Conservation (phyloP, 139 green algal genomes). For the Asterochloris sp. region DNA sequence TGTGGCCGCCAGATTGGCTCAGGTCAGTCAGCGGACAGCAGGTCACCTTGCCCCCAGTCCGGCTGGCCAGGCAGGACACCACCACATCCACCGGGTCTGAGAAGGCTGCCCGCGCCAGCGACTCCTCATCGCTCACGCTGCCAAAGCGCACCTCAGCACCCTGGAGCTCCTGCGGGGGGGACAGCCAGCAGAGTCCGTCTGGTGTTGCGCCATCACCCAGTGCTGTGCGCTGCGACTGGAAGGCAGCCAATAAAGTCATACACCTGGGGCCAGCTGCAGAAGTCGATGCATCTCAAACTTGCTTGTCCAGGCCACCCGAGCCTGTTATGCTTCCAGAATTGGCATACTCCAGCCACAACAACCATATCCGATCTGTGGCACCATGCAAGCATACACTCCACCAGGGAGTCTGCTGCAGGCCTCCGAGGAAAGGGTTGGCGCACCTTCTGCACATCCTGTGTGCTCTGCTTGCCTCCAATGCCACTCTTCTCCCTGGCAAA, state of each 20-base stretch:
- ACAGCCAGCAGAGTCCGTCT: neutral
- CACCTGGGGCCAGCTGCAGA: no score
- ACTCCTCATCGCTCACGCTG: conserved; percentile 68
- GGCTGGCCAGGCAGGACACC: conserved; percentile 92
- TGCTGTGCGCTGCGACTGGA: no score
- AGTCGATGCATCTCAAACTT: no score
- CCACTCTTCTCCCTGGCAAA: conserved; percentile 86
- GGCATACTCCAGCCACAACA: no score
- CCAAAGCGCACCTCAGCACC: conserved; percentile 89
- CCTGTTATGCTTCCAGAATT: no score
- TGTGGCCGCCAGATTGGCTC: no score
- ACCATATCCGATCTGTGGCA: neutral
- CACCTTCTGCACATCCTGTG: conserved; percentile 71
- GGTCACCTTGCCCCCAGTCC: conserved; percentile 69
- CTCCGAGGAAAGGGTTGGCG: neutral
- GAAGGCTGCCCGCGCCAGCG: conserved; percentile 61
- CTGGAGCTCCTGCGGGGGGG: conserved; percentile 56
- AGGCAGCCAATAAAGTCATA: no score
- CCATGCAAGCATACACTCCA: neutral
- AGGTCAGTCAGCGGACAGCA: neutral
- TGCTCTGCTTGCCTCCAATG: conserved; percentile 83
- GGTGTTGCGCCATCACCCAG: neutral
- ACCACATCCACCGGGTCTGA: conserved; percentile 91
- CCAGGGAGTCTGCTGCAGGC: neutral
- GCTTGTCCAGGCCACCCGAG: no score